A percentile compares a stretch with the other conserved stretches of the same genome.
These are phyloP conservation scores for Lyophyllum shimeji DNA, from an alignment of 768 basidiomycete species.

Conservation along the genomic window DNA sequence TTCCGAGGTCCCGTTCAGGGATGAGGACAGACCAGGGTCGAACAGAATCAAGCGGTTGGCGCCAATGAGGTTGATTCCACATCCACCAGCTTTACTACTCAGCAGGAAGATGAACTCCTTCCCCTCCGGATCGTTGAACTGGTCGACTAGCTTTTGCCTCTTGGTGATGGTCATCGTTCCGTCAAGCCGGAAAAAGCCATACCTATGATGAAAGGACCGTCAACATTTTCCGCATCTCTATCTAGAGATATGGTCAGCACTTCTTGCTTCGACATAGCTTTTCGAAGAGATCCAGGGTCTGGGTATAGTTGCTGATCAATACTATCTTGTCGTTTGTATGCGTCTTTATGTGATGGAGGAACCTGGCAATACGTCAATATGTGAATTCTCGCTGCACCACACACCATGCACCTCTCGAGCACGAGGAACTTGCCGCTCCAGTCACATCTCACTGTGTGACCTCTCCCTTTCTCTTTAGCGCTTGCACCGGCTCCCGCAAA, in stretches of 20 bases:
- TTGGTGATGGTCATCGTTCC: constrained; percentile 92
- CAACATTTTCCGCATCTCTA: background rate
- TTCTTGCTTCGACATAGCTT: constrained; percentile 83
- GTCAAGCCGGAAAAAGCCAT: constrained; percentile 89
- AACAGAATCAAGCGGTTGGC: constrained; percentile 95
- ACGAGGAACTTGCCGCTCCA: constrained; percentile 94
- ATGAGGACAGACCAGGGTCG: constrained; percentile 69
- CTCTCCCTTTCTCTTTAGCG: constrained; percentile 40
- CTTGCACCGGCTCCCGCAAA: constrained; percentile 60
- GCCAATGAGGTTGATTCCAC: constrained; percentile 96
- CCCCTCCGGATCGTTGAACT: constrained; percentile 90
- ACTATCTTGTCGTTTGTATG: constrained; percentile 94
- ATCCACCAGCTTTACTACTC: constrained; percentile 94
- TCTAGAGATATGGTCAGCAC: constrained; percentile 37
- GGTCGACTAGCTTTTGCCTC: constrained; percentile 93
- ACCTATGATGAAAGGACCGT: constrained; percentile 44
- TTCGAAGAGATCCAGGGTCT: constrained; percentile 92
- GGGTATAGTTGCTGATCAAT: constrained; percentile 94
- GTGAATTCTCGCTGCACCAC: background rate
- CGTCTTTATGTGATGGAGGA: constrained; percentile 78
- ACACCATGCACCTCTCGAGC: constrained; percentile 67
- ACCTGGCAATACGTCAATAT: constrained; percentile 43
- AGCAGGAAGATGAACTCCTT: constrained; percentile 94
- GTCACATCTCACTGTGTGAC: constrained; percentile 64
- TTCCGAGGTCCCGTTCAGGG: background rate